Base-by-base conservation (phyloP, 208 protist species). In the Acanthamoeba royreba region DNA sequence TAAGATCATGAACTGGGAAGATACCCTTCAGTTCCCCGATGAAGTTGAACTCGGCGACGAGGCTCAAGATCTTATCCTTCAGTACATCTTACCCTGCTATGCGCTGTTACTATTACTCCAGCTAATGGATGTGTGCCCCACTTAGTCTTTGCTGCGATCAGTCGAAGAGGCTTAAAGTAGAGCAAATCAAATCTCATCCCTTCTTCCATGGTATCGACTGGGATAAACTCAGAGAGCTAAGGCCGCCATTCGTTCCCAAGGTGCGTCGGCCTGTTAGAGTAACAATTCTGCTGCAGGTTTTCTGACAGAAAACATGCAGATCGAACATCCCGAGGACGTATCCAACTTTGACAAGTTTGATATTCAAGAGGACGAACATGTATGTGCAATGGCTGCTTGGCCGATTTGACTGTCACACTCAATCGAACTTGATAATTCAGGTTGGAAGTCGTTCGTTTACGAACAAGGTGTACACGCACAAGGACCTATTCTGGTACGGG, bases 1-100 rank as follows among this genome's bases (percentile, higher is more conserved):
- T 42, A 99, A 99, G 69, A 99, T 99, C 87, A 77, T 98, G 58
- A 97, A 98, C 93, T 99, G 98, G 98, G 92, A 96, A 35, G 96
- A 99, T 22, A 98, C 98, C 79, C 96, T 99, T 11, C 93, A 96
- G 83, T 99, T 99, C 95, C 97, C 98, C 8, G 94, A 95, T 38
- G 97, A 98, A 43, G 95, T 97, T 8, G 95, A 96, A 35, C 94
- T 99, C 2, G 97, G 97, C 1, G 94, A 97, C 28, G 97, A 98
- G 22, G 98, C 98, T 11, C 96, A 98, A 35, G 97, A 99, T 81
- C 97, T 99, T 42, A 98, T 99, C 92, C 91, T 97, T 85, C 96
- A 61, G 88, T 93, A 66, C 38, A 25, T 22, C 19, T 1, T 33
- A 1, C 46, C 22, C 85, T 13, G 28, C 52, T n/a, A 52, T 31